Evolutionary conservation across 352 stramenopile genomes (phyloP).

Genomic region (Phytophthora pisi): DNA sequence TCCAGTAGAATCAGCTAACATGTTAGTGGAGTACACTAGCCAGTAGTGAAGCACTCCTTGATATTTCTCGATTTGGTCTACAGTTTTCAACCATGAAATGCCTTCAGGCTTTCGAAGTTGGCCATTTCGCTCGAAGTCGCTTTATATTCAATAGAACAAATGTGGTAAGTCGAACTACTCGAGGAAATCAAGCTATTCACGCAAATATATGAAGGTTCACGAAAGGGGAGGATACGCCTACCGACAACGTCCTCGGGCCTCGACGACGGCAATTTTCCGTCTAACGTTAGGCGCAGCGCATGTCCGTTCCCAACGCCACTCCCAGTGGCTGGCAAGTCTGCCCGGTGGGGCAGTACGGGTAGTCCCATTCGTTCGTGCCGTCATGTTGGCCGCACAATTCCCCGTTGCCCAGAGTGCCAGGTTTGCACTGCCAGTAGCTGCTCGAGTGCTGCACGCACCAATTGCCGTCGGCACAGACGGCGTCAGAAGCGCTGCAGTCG

Average conservation of each 20-base stretch:
- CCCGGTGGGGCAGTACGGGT: slow-evolving; percentile 32
- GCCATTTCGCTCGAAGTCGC: too few relatives aligned
- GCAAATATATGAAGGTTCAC: not conserved
- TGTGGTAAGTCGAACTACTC: too few relatives aligned
- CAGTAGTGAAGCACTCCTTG: too few relatives aligned
- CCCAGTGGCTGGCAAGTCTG: slow-evolving; percentile 29
- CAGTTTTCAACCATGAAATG: too few relatives aligned
- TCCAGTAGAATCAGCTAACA: too few relatives aligned
- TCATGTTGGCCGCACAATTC: slow-evolving; percentile 42
- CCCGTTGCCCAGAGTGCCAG: slow-evolving; percentile 23
- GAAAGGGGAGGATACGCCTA: not conserved
- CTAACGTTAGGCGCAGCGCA: slow-evolving; percentile 23
- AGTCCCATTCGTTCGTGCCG: slow-evolving; percentile 36
- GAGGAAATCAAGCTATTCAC: not conserved
- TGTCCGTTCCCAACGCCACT: slow-evolving; percentile 30
- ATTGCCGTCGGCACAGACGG: slow-evolving; percentile 17
- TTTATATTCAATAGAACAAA: too few relatives aligned
- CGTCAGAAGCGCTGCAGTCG: slow-evolving; percentile 23
- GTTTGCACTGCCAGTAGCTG: slow-evolving; percentile 44
- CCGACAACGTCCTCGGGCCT: not conserved
- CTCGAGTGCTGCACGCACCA: slow-evolving; percentile 34
- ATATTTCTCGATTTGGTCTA: too few relatives aligned
- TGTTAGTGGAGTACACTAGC: too few relatives aligned
- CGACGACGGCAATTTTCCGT: slow-evolving; percentile 16
- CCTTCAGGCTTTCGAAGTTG: too few relatives aligned